A percentile compares a stretch with the other conserved stretches of the same genome.
phyloP scores from a whole-genome alignment of 2,329 filamentous ascomycete species.

The Colletotrichum sp. region DNA sequence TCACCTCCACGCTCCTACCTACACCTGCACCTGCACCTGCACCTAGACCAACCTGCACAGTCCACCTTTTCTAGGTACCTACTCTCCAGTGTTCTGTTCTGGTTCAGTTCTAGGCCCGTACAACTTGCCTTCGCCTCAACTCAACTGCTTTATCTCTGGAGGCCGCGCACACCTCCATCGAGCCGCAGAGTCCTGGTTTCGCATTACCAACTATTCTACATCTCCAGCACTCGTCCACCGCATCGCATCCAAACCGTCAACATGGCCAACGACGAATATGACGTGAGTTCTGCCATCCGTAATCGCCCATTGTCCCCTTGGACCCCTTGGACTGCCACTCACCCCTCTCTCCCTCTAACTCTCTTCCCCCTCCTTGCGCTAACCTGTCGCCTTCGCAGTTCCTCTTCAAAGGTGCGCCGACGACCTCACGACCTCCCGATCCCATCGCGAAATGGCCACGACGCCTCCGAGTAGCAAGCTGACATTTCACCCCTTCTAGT shows the following conservation, averaged over 20 bases:
- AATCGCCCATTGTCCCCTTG: not conserved
- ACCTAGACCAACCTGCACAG: not conserved
- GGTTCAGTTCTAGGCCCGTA: slow-evolving; percentile 21
- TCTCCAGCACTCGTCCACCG: slow-evolving; percentile 22
- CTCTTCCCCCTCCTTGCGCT: slow-evolving; percentile 24
- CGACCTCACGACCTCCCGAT: slow-evolving; percentile 27
- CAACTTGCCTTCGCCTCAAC: slow-evolving; percentile 18
- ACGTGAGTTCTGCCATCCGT: slow-evolving; percentile 68
- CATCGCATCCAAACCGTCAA: slow-evolving; percentile 41
- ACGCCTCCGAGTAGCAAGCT: slow-evolving; percentile 24
- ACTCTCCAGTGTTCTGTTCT: slow-evolving; percentile 13
- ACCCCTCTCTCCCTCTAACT: slow-evolving; percentile 26
- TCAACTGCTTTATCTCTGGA: slow-evolving; percentile 21
- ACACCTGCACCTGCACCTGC: not conserved
- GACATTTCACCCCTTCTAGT: slow-evolving; percentile 58
- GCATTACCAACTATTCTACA: slow-evolving; percentile 28
- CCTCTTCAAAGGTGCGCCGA: slow-evolving; percentile 89
- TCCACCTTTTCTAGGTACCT: not conserved
- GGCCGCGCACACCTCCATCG: slow-evolving; percentile 21
- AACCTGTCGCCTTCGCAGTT: slow-evolving; percentile 64
- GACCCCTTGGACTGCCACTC: not conserved
- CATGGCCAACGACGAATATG: slow-evolving; percentile 99
- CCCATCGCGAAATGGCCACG: not conserved
- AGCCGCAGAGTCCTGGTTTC: slow-evolving; percentile 13
- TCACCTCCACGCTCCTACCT: not conserved